Conservation (phyloP, 2,329 filamentous ascomycete genomes). For the Zalaria obscura region DNA sequence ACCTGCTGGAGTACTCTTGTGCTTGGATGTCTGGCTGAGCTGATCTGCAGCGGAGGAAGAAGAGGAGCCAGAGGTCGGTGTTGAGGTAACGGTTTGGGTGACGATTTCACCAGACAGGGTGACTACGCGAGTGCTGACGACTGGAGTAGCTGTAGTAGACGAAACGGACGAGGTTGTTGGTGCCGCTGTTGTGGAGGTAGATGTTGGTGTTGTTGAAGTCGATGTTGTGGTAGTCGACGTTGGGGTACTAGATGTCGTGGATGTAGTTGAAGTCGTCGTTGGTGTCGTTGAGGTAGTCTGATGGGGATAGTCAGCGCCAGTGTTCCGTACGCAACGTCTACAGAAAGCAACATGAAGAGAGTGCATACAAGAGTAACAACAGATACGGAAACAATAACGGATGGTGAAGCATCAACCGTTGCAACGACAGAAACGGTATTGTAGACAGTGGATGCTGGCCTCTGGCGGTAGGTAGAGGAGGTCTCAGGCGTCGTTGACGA, state of each 20-base stretch:
- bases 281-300: conserved; percentile 7
- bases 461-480: too few species aligned
- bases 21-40: conserved; percentile 7
- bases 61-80: conserved; percentile 10
- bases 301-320: too few species aligned
- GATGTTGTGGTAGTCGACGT: conserved; percentile 6
- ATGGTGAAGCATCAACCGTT: neutral
- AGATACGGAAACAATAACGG: conserved; percentile 7
- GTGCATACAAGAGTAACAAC: conserved; percentile 15
- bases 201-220: conserved; percentile 6
- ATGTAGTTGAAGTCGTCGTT: conserved; percentile 5
- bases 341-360: neutral
- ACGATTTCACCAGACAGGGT: conserved; percentile 28
- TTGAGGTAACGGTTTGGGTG: conserved; percentile 30
- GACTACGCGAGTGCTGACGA: conserved; percentile 23
- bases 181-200: conserved; percentile 5
- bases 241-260: conserved; percentile 6
- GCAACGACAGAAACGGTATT: conserved; percentile 7
- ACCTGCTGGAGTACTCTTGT: conserved; percentile 20
- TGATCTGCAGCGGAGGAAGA: conserved; percentile 7
- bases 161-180: conserved; percentile 7
- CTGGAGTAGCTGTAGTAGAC: conserved; percentile 13
- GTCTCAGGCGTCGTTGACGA: too few species aligned
- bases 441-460: conserved; percentile 1
- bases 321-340: too few species aligned